Evolutionary conservation across 1,284 basidiomycete species (phyloP).

Genomic region (Moesziomyces globuligerus): DNA sequence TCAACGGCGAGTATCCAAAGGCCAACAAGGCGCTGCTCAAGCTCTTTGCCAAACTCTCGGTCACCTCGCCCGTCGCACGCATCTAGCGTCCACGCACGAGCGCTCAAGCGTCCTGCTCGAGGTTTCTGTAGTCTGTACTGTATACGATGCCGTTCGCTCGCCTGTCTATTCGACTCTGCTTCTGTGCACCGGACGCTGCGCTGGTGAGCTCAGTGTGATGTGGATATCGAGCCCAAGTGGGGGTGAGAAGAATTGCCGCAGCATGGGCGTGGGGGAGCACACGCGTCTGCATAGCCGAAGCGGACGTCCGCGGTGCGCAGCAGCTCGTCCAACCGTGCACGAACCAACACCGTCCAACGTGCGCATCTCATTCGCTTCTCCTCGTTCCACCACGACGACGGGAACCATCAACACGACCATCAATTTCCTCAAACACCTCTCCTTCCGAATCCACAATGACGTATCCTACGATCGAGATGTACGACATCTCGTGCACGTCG

Average conservation of each 20-base stretch:
- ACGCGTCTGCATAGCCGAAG: not conserved
- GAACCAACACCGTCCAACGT: not conserved
- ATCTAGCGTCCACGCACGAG: not conserved
- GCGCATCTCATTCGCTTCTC: not conserved
- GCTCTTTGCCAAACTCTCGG: slow-evolving; percentile 53
- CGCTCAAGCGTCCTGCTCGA: no score
- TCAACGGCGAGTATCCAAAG: slow-evolving; percentile 47
- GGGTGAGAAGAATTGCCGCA: no score
- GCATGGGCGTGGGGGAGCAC: no score
- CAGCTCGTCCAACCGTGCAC: not conserved
- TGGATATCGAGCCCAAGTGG: no score
- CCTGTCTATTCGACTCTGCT: not conserved
- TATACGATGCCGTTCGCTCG: not conserved
- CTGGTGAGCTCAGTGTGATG: no score
- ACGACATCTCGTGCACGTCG: slow-evolving; percentile 27
- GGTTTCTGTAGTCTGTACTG: no score
- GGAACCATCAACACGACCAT: not conserved
- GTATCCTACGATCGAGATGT: slow-evolving; percentile 26
- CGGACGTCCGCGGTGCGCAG: not conserved
- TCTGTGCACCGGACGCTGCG: no score
- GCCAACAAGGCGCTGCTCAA: slow-evolving; percentile 50
- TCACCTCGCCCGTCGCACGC: not conserved
- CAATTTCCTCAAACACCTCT: not conserved
- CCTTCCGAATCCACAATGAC: slow-evolving; percentile 9
- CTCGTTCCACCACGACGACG: no score